Conservation (phyloP, 176 grass and related monocot species). For the Oryza longistaminata region DNA sequence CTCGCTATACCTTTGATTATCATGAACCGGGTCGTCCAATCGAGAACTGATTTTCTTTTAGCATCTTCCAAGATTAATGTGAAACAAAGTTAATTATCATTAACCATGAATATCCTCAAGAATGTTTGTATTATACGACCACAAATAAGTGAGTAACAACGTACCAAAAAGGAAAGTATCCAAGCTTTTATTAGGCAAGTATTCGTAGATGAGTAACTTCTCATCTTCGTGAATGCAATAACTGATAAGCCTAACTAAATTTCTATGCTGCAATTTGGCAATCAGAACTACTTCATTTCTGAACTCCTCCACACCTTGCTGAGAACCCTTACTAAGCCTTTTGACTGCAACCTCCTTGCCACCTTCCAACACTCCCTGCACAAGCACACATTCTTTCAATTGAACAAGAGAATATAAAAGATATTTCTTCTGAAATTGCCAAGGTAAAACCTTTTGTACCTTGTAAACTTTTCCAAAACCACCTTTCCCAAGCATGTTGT, state of each 20-base stretch:
- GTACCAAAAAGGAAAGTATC: slow-evolving; percentile 57
- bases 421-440: no score
- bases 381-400: no score
- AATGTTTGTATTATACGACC: no score
- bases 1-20: slow-evolving; percentile 55
- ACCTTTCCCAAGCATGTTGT: no score
- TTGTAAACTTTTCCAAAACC: no score
- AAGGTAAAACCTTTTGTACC: no score
- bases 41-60: not conserved
- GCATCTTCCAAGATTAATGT: slow-evolving; percentile 33
- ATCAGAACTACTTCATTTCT: slow-evolving; percentile 70
- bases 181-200: slow-evolving; percentile 63
- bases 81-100: no score
- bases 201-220: slow-evolving; percentile 62
- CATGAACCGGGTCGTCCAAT: slow-evolving; percentile 37
- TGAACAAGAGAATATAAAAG: no score
- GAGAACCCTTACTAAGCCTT: slow-evolving; percentile 33
- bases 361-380: slow-evolving; percentile 13
- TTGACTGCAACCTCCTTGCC: slow-evolving; percentile 36
- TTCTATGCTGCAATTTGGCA: slow-evolving; percentile 63
- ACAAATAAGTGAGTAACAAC: not conserved
- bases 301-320: slow-evolving; percentile 37
- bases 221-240: slow-evolving; percentile 55
- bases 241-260: slow-evolving; percentile 51
- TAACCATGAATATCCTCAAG: no score